Percentiles rank a stretch among this genome's conserved stretches.
These are phyloP conservation scores for Diaporthe vaccinii DNA, from an alignment of 2,329 filamentous ascomycete genomes.

Conservation along the genomic window DNA sequence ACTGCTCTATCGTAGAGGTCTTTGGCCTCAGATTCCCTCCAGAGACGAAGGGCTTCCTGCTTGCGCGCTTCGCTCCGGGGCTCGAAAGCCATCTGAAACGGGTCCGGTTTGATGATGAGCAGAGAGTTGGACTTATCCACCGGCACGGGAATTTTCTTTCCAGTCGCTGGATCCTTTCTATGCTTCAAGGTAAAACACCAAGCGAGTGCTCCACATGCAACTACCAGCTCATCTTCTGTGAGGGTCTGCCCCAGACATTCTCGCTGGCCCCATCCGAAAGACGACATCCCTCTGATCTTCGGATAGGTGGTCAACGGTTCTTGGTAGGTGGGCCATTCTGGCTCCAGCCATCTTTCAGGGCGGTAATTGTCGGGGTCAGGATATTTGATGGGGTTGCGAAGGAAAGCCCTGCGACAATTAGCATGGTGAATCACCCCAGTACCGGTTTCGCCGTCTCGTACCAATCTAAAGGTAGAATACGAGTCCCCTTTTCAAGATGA, in stretches of 20 bases:
- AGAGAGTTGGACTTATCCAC: neutral
- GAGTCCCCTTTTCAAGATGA: neutral
- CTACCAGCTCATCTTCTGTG: slow-evolving; percentile 19
- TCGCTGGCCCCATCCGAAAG: neutral
- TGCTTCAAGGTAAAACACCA: slow-evolving; percentile 19
- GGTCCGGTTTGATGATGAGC: neutral
- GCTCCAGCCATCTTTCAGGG: slow-evolving; percentile 3
- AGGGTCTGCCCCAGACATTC: neutral
- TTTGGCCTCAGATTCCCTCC: neutral
- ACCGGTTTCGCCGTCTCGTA: neutral
- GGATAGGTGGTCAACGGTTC: neutral
- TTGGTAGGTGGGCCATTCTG: slow-evolving; percentile 13
- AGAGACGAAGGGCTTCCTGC: slow-evolving; percentile 16
- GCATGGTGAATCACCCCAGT: neutral
- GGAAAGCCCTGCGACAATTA: neutral
- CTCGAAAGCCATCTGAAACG: slow-evolving; percentile 11
- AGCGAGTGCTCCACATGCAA: slow-evolving; percentile 11
- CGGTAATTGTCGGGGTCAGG: slow-evolving; percentile 4
- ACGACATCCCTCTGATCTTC: neutral
- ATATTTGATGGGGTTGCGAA: slow-evolving; percentile 1
- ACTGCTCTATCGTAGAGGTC: neutral
- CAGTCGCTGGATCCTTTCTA: neutral
- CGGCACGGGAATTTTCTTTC: neutral
- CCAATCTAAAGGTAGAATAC: neutral
- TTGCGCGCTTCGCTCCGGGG: slow-evolving; percentile 4